Percentiles rank a stretch among this genome's conserved stretches.
Conservation (phyloP, 2,329 filamentous ascomycete genomes). For the Blastomyces silverae region DNA sequence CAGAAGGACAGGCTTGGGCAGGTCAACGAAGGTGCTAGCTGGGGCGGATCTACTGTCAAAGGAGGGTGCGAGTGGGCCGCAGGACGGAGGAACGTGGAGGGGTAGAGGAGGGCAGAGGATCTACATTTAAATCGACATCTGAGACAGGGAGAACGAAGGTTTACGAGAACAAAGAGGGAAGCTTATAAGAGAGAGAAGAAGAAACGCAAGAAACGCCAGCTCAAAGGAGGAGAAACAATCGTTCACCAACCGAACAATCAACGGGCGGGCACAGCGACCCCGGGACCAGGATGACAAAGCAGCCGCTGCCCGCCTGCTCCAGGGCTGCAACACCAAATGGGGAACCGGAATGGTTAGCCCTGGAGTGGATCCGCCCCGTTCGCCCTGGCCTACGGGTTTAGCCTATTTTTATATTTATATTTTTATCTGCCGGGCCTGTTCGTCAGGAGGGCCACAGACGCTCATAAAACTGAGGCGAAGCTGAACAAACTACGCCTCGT, state of each 20-base stretch:
- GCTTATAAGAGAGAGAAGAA: neutral
- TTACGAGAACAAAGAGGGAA: conserved; percentile 3
- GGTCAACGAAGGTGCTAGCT: conserved; percentile 9
- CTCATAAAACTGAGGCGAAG: neutral
- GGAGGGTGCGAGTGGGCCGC: neutral
- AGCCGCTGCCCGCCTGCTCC: neutral
- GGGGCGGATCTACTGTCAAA: conserved; percentile 3
- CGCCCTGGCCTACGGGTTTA: too few species aligned
- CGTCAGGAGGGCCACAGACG: too few species aligned
- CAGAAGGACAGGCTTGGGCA: neutral
- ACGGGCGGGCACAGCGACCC: neutral
- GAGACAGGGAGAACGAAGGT: neutral
- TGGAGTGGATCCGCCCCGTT: too few species aligned
- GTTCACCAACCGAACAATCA: neutral
- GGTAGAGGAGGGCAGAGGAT: neutral
- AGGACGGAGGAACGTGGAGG: neutral
- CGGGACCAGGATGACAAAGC: conserved; percentile 1
- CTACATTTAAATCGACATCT: neutral
- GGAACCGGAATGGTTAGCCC: conserved; percentile 6
- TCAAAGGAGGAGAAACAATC: neutral
- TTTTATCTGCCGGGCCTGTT: neutral
- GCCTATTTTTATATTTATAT: too few species aligned
- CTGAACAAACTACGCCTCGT: neutral
- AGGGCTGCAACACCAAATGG: neutral
- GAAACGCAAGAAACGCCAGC: neutral